Evolutionary conservation across 345 rosid species (phyloP).

Genomic region (Salix suchowensis): DNA sequence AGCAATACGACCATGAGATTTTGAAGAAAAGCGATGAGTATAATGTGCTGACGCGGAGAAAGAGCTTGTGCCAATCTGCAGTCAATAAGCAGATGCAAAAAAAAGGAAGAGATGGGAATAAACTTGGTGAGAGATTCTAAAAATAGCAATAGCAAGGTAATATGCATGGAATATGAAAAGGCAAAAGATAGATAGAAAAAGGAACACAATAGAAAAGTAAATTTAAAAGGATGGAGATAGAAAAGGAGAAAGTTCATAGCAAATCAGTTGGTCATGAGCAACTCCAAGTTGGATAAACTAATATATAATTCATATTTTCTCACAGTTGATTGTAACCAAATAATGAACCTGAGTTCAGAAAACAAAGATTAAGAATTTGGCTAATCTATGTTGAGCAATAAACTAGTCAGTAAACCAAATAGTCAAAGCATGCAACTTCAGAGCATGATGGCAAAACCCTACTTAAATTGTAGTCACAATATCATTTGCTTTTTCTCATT

Average conservation of each 20-base stretch:
- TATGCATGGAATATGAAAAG: not conserved
- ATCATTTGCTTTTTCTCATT: not conserved
- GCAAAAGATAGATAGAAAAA: not conserved
- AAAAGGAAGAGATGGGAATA: not conserved
- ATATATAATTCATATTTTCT: not conserved
- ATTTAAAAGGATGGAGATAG: not conserved
- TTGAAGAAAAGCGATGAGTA: conserved; percentile 63
- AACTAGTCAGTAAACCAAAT: not conserved
- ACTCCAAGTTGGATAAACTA: not conserved
- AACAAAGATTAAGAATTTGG: not conserved
- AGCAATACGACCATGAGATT: conserved; percentile 77
- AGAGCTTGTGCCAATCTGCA: conserved; percentile 70
- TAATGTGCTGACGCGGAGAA: conserved; percentile 76
- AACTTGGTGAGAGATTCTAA: not conserved
- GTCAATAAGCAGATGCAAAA: conserved; percentile 5
- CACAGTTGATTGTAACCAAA: not conserved
- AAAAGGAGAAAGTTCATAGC: not conserved
- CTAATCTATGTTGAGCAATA: not conserved
- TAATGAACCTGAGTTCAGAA: not conserved
- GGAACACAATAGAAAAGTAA: not conserved
- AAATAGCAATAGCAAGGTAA: not conserved
- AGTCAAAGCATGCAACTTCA: not conserved
- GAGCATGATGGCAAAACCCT: not conserved
- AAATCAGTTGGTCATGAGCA: not conserved
- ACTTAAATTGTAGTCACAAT: not conserved